Evolutionary conservation across 2,329 filamentous ascomycete genomes (phyloP).

Genomic region (Xylogone sp.): DNA sequence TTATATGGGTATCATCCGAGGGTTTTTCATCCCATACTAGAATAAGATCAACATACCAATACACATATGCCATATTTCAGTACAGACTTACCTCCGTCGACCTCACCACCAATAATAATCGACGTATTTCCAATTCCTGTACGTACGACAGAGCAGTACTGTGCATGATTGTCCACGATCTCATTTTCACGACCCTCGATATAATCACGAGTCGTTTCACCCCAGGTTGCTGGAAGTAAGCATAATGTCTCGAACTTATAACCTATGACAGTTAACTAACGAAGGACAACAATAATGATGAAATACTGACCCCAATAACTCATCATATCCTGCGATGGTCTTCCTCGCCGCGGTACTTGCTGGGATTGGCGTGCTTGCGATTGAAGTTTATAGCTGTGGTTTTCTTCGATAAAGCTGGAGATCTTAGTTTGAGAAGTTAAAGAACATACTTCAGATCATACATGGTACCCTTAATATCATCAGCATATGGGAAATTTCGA

Average conservation of each 20-base stretch:
- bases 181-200: constrained; percentile 74
- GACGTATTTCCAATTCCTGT: constrained; percentile 76
- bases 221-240: constrained; percentile 72
- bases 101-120: constrained; percentile 85
- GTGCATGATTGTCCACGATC: constrained; percentile 81
- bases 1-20: constrained; percentile 58
- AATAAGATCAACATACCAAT: neutral
- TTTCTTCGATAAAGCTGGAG: constrained; percentile 87
- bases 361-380: constrained; percentile 54
- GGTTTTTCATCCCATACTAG: constrained; percentile 83
- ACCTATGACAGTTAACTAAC: constrained; percentile 45
- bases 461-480: constrained; percentile 1
- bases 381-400: constrained; percentile 68
- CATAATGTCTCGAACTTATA: constrained; percentile 95
- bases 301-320: constrained; percentile 73
- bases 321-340: constrained; percentile 74
- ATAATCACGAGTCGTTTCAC: constrained; percentile 64
- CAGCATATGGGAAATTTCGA: neutral
- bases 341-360: constrained; percentile 44
- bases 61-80: neutral
- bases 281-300: neutral
- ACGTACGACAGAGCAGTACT: constrained; percentile 92
- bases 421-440: constrained; percentile 18
- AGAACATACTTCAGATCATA: constrained; percentile 13
- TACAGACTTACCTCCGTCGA: constrained; percentile 69